Evolutionary conservation across 495 filamentous ascomycete genomes (phyloP), one percentile per base, ranked within the genome.

Genomic region (Xylaria curta): DNA sequence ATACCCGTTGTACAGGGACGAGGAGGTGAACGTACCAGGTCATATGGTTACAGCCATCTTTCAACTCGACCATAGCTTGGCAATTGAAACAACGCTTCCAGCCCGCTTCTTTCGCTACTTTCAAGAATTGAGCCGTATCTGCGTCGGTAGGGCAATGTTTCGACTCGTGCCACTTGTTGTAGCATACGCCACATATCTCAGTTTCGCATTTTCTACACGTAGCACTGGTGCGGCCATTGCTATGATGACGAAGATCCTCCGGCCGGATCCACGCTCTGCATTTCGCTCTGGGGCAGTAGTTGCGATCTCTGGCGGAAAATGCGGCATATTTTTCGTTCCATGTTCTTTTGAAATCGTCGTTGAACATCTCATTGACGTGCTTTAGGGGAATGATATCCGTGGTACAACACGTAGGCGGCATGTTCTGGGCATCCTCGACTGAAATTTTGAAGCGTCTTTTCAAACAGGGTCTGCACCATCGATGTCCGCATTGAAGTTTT

Each of bases 21-120:
- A 60, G 17, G 38, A 44, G 47, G 21, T 36, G 17, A 67, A 80
- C 89, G 78, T 85, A 91, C 89, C 90, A 96, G 58, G 90, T 94
- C 89, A 95, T 94, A 76, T 94, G 93, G 80, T 93, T 94, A 78
- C 92, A 94, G 61, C 93, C 93, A 76, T 93, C 90, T 74, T 91
- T 90, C 61, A 93, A 81, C 78, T 96, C 92, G n/a, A 95, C 91
- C 80, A 91, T 87, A 21, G 89, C 85, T 67, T 85, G 89, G 82
- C 93, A 96, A 72, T 85, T 90, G 79, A 89, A 91, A 75, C 94
- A 97, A 38, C 89, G 86, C 76, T 93, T 90, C 89, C 92, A 94
- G 28, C 92, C 91, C 72, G 91, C 87, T 64, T 91, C 82, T 72
- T 90, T 90, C 46, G 91, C 91, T 49, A 89, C 85, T 73, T 91